Percentiles rank a stretch among this genome's conserved stretches.
Conservation (phyloP, 2,329 filamentous ascomycete genomes). For the Sporothrix pseudoabietina region DNA sequence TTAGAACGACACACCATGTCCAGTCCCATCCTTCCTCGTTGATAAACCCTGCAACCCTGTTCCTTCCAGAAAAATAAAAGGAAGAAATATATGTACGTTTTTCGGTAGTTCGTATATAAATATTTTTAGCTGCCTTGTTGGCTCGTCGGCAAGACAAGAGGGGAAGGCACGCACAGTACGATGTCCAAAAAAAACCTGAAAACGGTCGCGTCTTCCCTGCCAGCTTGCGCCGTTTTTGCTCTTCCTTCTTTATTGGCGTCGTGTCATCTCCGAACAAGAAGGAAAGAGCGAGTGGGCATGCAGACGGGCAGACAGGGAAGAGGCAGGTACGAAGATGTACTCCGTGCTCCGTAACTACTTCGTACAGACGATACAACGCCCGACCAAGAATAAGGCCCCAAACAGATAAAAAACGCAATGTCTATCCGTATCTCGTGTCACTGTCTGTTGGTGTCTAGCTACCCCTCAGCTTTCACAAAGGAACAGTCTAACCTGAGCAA, state of each 20-base stretch:
- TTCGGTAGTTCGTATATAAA: not conserved
- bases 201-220: constrained; percentile 20
- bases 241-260: constrained; percentile 20
- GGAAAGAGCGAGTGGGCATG: constrained; percentile 2
- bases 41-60: constrained; percentile 6
- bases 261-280: constrained; percentile 32
- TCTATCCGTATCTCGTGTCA: constrained; percentile 13
- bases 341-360: not conserved
- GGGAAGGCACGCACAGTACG: not conserved
- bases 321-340: not conserved
- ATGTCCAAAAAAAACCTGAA: not conserved
- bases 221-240: not conserved
- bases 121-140: no score
- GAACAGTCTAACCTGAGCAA: not conserved
- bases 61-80: constrained; percentile 18
- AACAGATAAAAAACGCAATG: not conserved
- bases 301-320: constrained; percentile 21
- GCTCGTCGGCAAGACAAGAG: no score
- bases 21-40: no score
- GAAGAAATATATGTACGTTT: not conserved
- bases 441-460: not conserved
- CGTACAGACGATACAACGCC: not conserved
- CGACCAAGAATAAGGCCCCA: not conserved
- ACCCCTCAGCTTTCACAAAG: not conserved
- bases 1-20: not conserved